phyloP scores from a whole-genome alignment of 73 alveolate species.

The Paramecium tetraurelia region DNA sequence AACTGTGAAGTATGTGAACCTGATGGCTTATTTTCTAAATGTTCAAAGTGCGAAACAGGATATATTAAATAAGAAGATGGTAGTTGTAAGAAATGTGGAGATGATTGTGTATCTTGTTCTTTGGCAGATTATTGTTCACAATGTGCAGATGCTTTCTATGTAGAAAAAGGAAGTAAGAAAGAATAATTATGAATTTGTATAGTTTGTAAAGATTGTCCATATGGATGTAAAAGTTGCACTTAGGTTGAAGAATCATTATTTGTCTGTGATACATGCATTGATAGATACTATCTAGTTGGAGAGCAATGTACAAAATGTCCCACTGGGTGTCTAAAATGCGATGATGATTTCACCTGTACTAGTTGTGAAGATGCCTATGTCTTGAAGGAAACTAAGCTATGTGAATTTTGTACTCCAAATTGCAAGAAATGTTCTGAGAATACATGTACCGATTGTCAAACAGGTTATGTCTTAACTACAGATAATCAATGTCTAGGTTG shows the following conservation, averaged over 20 bases:
- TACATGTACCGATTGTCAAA: background rate
- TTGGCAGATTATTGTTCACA: background rate
- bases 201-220: slow-evolving; percentile 31
- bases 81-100: slow-evolving; percentile 24
- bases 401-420: slow-evolving; percentile 1
- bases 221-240: slow-evolving; percentile 32
- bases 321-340: slow-evolving; percentile 7
- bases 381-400: background rate
- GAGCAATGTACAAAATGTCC: slow-evolving; percentile 9
- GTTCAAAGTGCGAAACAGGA: slow-evolving; percentile 3
- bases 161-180: slow-evolving; percentile 18
- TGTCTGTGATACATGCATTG: slow-evolving; percentile 36
- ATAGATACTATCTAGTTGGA: slow-evolving; percentile 10
- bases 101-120: slow-evolving; percentile 1
- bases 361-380: background rate
- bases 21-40: slow-evolving; percentile 9
- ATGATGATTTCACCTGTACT: background rate
- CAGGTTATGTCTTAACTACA: background rate
- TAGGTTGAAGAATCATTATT: background rate
- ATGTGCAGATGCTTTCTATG: background rate
- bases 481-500: slow-evolving; percentile 26
- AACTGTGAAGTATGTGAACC: slow-evolving; percentile 21
- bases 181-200: background rate
- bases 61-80: background rate
- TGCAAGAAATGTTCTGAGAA: background rate